Evolutionary conservation across 805 yeast species (phyloP).

Genomic region (Schizosaccharomyces octosporus): DNA sequence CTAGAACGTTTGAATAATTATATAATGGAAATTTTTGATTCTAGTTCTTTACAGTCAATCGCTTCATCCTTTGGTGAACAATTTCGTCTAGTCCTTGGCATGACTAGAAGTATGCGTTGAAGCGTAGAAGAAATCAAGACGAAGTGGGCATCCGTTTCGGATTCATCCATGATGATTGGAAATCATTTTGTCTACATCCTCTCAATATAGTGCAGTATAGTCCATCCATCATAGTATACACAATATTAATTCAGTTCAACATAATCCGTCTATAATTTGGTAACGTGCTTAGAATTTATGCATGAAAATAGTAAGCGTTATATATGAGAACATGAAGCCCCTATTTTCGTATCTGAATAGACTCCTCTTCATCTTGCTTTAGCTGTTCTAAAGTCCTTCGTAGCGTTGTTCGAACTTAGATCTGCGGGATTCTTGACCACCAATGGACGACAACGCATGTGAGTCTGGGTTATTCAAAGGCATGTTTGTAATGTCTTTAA

Average conservation of each 20-base stretch:
- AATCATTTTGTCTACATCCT: background rate
- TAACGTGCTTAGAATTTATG: too few relatives aligned
- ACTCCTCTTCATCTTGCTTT: too few relatives aligned
- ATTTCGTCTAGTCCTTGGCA: background rate
- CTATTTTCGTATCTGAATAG: too few relatives aligned
- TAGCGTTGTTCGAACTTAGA: background rate
- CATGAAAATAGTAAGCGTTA: too few relatives aligned
- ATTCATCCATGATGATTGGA: background rate
- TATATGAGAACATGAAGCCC: too few relatives aligned
- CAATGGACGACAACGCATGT: background rate
- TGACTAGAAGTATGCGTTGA: background rate
- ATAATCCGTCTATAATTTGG: background rate
- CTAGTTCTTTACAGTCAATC: background rate
- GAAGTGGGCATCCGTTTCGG: conserved; percentile 1
- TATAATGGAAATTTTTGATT: background rate
- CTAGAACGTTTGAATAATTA: background rate
- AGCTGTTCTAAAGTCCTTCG: background rate
- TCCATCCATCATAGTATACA: background rate
- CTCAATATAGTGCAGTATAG: background rate
- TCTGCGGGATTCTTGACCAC: background rate
- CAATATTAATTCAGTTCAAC: too few relatives aligned
- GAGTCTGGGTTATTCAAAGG: background rate
- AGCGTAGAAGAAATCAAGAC: background rate
- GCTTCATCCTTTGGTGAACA: background rate
- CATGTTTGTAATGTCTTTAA: background rate